phyloP scores from a whole-genome alignment of 31 red algal species.

The Bonnemaisonia californica region DNA sequence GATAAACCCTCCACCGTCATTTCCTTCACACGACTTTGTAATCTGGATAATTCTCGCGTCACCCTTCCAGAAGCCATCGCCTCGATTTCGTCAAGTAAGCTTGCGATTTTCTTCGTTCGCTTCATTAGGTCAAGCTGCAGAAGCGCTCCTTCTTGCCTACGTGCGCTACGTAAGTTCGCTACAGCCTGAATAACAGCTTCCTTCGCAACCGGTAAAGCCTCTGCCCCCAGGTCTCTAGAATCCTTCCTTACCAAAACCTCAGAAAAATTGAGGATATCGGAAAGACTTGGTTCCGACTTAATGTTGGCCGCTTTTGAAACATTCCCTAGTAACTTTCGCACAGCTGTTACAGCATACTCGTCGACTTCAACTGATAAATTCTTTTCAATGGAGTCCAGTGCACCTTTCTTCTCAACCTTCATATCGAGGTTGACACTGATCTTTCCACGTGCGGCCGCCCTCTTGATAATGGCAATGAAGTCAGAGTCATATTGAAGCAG shows the following conservation, averaged over 20 bases:
- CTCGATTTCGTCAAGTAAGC: slow-evolving; percentile 52
- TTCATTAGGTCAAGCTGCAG: slow-evolving; percentile 61
- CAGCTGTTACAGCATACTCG: slow-evolving; percentile 34
- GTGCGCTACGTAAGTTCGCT: slow-evolving; percentile 35
- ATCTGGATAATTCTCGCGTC: slow-evolving; percentile 35
- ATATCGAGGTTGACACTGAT: slow-evolving; percentile 55
- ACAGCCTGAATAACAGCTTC: slow-evolving; percentile 47
- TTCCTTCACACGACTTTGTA: slow-evolving; percentile 43
- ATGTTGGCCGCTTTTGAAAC: slow-evolving; percentile 46
- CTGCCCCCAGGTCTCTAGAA: background rate
- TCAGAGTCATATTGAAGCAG: slow-evolving; percentile 53
- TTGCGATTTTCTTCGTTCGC: slow-evolving; percentile 50
- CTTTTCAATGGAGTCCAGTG: background rate
- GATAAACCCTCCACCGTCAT: slow-evolving; percentile 21
- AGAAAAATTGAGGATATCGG: slow-evolving; percentile 63
- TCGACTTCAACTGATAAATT: slow-evolving; percentile 40
- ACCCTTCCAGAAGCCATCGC: slow-evolving; percentile 40
- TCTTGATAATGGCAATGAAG: slow-evolving; percentile 61
- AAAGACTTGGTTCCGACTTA: slow-evolving; percentile 36
- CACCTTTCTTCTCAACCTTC: background rate
- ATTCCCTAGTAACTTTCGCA: slow-evolving; percentile 44
- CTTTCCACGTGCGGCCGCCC: slow-evolving; percentile 61
- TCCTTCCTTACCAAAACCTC: slow-evolving; percentile 61
- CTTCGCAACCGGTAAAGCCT: slow-evolving; percentile 43
- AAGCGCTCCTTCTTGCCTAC: slow-evolving; percentile 69